phyloP scores from a whole-genome alignment of 805 yeast species.

The Teunomyces aglyptinius region DNA sequence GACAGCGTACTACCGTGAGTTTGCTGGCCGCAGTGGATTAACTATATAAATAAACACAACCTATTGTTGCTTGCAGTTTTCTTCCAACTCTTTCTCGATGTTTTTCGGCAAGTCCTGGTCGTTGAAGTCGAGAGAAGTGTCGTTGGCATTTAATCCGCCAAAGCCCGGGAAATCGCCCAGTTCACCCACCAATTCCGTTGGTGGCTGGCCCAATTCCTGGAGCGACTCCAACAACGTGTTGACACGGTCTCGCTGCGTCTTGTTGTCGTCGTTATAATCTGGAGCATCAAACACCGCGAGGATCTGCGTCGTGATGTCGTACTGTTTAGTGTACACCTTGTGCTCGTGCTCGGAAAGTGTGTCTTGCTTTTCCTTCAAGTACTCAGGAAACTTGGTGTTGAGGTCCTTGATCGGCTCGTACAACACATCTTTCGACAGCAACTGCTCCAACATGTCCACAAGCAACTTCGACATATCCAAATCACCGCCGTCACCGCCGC shows the following conservation, averaged over 20 bases:
- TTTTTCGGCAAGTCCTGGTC: constrained; percentile 56
- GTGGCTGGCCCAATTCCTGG: constrained; percentile 79
- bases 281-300: constrained; percentile 65
- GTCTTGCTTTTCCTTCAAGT: constrained; percentile 57
- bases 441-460: constrained; percentile 73
- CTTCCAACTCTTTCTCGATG: constrained; percentile 52
- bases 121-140: constrained; percentile 42
- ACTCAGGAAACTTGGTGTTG: constrained; percentile 66
- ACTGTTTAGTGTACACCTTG: constrained; percentile 59
- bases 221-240: constrained; percentile 60
- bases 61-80: constrained; percentile 49
- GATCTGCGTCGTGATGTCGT: constrained; percentile 56
- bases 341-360: constrained; percentile 46
- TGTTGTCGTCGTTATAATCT: constrained; percentile 53
- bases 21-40: constrained; percentile 41
- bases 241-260: constrained; percentile 47
- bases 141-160: constrained; percentile 37
- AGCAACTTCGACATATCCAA: constrained; percentile 64
- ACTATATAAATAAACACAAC: neutral
- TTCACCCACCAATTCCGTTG: constrained; percentile 68
- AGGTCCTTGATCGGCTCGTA: constrained; percentile 87
- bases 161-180: constrained; percentile 46
- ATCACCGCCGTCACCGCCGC: constrained; percentile 35
- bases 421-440: constrained; percentile 79
- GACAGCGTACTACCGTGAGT: constrained; percentile 69